Conservation (phyloP, 2,329 filamentous ascomycete genomes). For the Epicoccum sorghinum region DNA sequence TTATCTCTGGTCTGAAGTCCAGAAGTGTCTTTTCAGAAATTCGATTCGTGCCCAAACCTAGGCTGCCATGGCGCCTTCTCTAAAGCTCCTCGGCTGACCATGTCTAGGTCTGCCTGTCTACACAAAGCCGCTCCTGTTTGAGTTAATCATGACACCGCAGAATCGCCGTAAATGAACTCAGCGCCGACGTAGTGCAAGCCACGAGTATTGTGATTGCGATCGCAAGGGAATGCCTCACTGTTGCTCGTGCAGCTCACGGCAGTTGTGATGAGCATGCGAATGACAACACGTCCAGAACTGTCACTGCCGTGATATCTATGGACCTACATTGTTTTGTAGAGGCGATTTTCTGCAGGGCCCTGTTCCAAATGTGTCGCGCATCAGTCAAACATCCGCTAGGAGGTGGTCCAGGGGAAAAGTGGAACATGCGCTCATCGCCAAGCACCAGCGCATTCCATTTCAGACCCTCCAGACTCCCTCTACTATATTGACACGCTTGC, state of each 20-base stretch:
- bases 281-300: background rate
- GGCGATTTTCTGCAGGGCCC: conserved; percentile 1
- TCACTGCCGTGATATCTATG: background rate
- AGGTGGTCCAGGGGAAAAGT: conserved; percentile 10
- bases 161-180: background rate
- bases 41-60: background rate
- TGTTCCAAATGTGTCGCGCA: conserved; percentile 4
- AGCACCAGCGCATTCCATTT: conserved; percentile 13
- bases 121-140: background rate
- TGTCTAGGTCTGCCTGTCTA: background rate
- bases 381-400: conserved; percentile 1
- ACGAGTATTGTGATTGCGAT: background rate
- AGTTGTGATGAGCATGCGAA: background rate
- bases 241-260: too few relatives aligned
- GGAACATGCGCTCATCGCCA: conserved; percentile 16
- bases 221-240: background rate
- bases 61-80: too few relatives aligned
- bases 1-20: too few relatives aligned
- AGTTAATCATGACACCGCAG: background rate
- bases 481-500: background rate
- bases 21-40: too few relatives aligned
- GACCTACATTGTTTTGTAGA: background rate
- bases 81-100: conserved; percentile 1
- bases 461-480: background rate
- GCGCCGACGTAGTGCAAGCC: conserved; percentile 11